Base-by-base conservation (phyloP, 2,329 filamentous ascomycete genomes). In the Exophiala xenobiotica region DNA sequence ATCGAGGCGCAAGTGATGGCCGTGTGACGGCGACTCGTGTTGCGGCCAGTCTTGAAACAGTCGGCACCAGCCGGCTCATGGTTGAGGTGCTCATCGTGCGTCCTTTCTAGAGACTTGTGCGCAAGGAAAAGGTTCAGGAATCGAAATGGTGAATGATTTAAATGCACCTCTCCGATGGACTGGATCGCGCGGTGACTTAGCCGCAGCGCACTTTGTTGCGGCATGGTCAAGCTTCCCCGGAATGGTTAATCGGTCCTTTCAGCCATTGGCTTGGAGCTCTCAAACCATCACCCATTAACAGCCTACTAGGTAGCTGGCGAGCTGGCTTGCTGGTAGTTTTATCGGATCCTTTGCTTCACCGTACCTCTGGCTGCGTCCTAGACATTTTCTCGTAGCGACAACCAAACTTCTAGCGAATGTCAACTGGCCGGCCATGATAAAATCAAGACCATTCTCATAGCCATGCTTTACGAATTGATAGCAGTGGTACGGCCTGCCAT, bases 381-480 rank as follows among this genome's bases (percentile, higher is more conserved):
- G 12, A 35, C 31, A 35, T 35, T 35, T 35, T 35, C 9, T n/a
- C n/a, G n/a, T n/a, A n/a, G n/a, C n/a, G n/a, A 35, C n/a, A 35
- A 35, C 3, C n/a, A 12, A 35, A 6, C 3, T 16, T 5, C n/a
- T 14, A 9, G n/a, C 31, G 5, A 35, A 11, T 6, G 4, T 6
- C 9, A 5, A 35, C 31, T 6, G 31, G 31, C n/a, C 31, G 9
- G 1, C n/a, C 12, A 6, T n/a, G 18, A 16, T 16, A 35, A 16
- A 4, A 9, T 14, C 31, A 35, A 35, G n/a, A 35, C 6, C 31
- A 35, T 35, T 16, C 4, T 4, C n/a, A 35, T 39, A 16, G 11
- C 27, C 61, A 96, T 99, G 93, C 78, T 99, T 75, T 99, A 99
- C 79, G 93, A 99, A 77, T 78, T 97, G 67, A 93, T 99, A 72